Evolutionary conservation across 257 asterid genomes (phyloP).

Genomic region (Verbascum thapsus): DNA sequence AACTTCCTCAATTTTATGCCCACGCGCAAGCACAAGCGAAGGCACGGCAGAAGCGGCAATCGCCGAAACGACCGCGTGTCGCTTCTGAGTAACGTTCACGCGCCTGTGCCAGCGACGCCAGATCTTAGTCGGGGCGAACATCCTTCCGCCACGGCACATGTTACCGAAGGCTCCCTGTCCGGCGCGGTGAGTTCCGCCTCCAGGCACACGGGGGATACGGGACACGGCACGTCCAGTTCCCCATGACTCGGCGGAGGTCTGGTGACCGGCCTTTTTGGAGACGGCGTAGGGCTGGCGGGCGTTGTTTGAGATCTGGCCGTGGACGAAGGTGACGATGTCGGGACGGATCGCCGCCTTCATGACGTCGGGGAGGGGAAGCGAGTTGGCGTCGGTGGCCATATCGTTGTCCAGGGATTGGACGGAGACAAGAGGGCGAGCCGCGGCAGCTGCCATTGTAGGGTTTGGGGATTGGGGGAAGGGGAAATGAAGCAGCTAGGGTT

Average conservation of each 20-base stretch:
- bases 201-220: slow-evolving; percentile 91
- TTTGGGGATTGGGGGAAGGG: slow-evolving; percentile 9
- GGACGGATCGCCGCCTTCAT: slow-evolving; percentile 68
- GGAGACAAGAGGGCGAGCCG: slow-evolving; percentile 75
- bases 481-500: slow-evolving; percentile 39
- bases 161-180: slow-evolving; percentile 92
- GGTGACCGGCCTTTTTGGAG: slow-evolving; percentile 82
- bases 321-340: slow-evolving; percentile 30
- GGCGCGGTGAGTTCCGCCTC: slow-evolving; percentile 93
- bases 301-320: slow-evolving; percentile 40
- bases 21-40: slow-evolving; percentile 69
- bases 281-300: slow-evolving; percentile 57
- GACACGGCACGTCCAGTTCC: slow-evolving; percentile 94
- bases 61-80: slow-evolving; percentile 74
- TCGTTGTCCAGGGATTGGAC: slow-evolving; percentile 63
- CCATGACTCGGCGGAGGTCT: slow-evolving; percentile 93
- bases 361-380: slow-evolving; percentile 70
- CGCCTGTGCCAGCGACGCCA: slow-evolving; percentile 79
- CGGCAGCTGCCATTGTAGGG: slow-evolving; percentile 76
- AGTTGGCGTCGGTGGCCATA: slow-evolving; percentile 56
- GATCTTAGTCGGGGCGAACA: slow-evolving; percentile 83
- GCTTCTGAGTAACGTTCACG: slow-evolving; percentile 69
- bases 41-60: slow-evolving; percentile 82
- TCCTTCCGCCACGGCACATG: slow-evolving; percentile 93
- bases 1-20: slow-evolving; percentile 68